A percentile compares a stretch with the other conserved stretches of the same genome.
Conservation (phyloP, 257 asterid genomes). For the Thymus quinquecostatus region DNA sequence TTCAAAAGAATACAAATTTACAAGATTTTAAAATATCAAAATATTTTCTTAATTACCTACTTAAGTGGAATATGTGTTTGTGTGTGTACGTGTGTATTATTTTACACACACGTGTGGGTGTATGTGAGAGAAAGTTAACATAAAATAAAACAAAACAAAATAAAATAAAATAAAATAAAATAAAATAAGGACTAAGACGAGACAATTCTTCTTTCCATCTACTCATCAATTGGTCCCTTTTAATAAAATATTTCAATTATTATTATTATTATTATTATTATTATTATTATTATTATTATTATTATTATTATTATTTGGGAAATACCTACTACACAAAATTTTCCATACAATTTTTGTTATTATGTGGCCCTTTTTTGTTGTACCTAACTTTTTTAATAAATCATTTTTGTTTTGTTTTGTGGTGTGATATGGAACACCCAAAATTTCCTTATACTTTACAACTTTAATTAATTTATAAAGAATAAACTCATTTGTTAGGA, state of each 20-base stretch:
- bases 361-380: background rate
- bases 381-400: constrained; percentile 20
- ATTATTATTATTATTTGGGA: background rate
- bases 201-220: background rate
- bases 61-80: background rate
- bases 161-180: background rate
- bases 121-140: background rate
- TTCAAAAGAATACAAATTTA: too few species aligned
- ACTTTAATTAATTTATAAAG: background rate
- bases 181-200: constrained; percentile 13
- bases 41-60: background rate
- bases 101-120: background rate
- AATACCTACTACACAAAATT: constrained; percentile 10
- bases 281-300: background rate
- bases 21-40: too few species aligned
- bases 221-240: background rate
- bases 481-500: too few species aligned
- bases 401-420: background rate
- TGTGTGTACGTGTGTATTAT: too few species aligned
- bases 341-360: background rate
- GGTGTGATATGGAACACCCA: background rate
- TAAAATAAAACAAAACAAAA: constrained; percentile 11
- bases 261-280: background rate
- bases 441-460: background rate
- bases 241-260: background rate